Conservation (phyloP, 1,139 yeast species). For the Casaregolazyma lundiana region DNA sequence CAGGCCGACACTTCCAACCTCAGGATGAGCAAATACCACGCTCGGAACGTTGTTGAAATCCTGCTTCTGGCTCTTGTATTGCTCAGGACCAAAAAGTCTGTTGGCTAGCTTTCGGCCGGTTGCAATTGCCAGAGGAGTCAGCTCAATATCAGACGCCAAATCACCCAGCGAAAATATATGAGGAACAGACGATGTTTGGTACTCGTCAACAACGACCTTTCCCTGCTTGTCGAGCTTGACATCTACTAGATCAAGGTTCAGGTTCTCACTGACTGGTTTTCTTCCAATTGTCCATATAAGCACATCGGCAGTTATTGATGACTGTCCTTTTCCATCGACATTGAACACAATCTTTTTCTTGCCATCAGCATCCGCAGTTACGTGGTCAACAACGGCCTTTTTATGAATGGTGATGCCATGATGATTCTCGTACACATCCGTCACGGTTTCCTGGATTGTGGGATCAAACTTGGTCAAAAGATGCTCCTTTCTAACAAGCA, state of each 20-base stretch:
- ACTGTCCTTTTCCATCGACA: slow-evolving; percentile 35
- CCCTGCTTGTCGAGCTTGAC: slow-evolving; percentile 54
- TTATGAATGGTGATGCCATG: slow-evolving; percentile 80
- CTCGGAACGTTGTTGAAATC: slow-evolving; percentile 86
- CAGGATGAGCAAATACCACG: slow-evolving; percentile 94
- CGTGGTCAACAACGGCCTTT: slow-evolving; percentile 51
- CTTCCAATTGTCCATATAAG: slow-evolving; percentile 95
- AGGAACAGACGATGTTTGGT: slow-evolving; percentile 70
- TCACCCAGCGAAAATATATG: slow-evolving; percentile 88
- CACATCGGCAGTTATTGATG: slow-evolving; percentile 63
- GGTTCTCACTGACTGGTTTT: slow-evolving; percentile 56
- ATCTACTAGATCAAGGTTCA: slow-evolving; percentile 74
- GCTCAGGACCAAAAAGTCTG: slow-evolving; percentile 78
- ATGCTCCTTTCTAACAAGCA: slow-evolving; percentile 86
- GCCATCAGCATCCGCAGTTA: slow-evolving; percentile 58
- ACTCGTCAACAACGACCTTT: slow-evolving; percentile 77
- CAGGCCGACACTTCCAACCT: slow-evolving; percentile 90
- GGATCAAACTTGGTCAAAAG: slow-evolving; percentile 86
- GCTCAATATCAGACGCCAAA: slow-evolving; percentile 72
- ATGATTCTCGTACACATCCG: slow-evolving; percentile 70
- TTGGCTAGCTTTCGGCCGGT: slow-evolving; percentile 93
- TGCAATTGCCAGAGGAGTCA: slow-evolving; percentile 98
- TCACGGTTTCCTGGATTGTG: slow-evolving; percentile 69
- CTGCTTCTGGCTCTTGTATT: slow-evolving; percentile 63
- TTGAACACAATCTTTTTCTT: slow-evolving; percentile 59